Conservation (phyloP, 768 basidiomycete species). For the Lepiota venenata region DNA sequence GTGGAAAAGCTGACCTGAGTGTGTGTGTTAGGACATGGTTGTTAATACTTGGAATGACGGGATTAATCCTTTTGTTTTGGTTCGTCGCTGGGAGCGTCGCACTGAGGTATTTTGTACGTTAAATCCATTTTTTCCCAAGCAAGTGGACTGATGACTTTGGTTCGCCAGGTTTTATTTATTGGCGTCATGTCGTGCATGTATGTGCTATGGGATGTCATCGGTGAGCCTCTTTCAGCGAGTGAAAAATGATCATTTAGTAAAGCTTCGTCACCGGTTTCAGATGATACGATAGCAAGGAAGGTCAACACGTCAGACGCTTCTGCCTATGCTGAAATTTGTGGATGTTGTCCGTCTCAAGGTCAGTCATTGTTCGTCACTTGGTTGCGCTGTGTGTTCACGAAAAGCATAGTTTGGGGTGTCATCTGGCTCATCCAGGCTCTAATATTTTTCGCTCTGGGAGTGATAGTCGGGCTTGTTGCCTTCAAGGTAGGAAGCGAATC, state of each 20-base stretch:
- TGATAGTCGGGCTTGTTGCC: constrained; percentile 73
- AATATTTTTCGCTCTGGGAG: constrained; percentile 68
- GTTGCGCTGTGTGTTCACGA: constrained; percentile 7
- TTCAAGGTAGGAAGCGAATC: constrained; percentile 65
- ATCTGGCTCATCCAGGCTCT: constrained; percentile 81
- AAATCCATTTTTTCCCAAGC: not conserved
- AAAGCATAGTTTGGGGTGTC: constrained; percentile 73
- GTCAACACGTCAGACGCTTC: constrained; percentile 87
- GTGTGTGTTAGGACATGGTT: constrained; percentile 59
- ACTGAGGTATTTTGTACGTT: constrained; percentile 68
- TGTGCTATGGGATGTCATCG: constrained; percentile 84
- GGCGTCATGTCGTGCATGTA: constrained; percentile 88
- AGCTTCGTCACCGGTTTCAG: constrained; percentile 29
- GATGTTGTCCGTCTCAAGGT: constrained; percentile 85
- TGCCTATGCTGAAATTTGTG: constrained; percentile 80
- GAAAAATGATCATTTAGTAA: not conserved
- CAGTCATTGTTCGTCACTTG: constrained; percentile 7
- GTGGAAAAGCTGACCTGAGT: not conserved
- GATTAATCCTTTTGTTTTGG: constrained; percentile 80
- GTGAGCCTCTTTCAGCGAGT: constrained; percentile 33
- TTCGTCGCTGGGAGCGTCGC: constrained; percentile 74
- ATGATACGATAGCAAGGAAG: constrained; percentile 82
- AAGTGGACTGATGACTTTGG: not conserved
- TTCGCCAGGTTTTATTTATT: constrained; percentile 66
- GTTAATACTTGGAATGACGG: constrained; percentile 76